Percentiles rank a stretch among this genome's conserved stretches.
Conservation (phyloP, 2,329 filamentous ascomycete species). For the Verticillium longisporum region DNA sequence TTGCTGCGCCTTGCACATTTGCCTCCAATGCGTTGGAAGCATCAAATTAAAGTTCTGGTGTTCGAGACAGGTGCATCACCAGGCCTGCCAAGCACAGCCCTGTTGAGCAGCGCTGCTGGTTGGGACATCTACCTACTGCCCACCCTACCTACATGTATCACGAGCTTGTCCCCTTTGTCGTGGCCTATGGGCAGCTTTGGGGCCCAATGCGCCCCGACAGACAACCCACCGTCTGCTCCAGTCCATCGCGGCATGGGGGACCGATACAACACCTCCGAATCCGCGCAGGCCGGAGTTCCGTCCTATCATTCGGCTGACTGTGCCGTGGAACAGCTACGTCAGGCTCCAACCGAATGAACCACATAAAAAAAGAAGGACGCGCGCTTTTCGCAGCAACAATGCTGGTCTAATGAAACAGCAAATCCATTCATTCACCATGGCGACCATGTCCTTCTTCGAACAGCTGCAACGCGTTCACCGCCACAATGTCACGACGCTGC, state of each 20-base stretch:
- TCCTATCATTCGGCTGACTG: neutral
- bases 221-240: neutral
- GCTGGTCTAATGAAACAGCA: neutral
- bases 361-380: neutral
- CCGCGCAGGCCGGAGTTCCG: neutral
- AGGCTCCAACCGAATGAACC: neutral
- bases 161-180: neutral
- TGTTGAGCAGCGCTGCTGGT: neutral
- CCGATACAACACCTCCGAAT: neutral
- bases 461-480: constrained; percentile 24
- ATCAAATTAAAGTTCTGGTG: neutral
- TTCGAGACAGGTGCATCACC: neutral
- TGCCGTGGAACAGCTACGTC: neutral
- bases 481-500: constrained; percentile 43
- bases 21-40: neutral
- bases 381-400: neutral
- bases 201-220: neutral
- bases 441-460: constrained; percentile 7
- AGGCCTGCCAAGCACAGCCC: neutral
- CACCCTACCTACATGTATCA: neutral
- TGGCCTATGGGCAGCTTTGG: neutral
- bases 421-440: neutral
- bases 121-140: neutral
- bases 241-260: neutral
- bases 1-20: neutral